Evolutionary conservation across 345 rosid genomes (phyloP).

Genomic region (Cardiospermum halicacabum): DNA sequence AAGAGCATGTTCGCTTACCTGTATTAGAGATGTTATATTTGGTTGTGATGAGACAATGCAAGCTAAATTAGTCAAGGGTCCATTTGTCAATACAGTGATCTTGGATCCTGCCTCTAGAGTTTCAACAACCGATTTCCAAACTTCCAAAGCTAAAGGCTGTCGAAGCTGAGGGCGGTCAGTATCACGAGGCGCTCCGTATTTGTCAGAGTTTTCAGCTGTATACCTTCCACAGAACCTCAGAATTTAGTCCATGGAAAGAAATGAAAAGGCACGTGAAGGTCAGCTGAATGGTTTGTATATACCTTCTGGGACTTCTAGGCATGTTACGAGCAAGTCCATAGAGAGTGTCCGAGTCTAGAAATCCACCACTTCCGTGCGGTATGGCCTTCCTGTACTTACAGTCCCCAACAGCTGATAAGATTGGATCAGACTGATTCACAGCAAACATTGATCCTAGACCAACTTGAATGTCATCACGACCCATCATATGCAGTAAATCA

Average conservation of each 20-base stretch:
- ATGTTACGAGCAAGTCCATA: conserved; percentile 77
- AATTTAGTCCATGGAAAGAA: conserved; percentile 9
- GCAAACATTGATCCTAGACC: conserved; percentile 75
- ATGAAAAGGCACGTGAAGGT: too few relatives aligned
- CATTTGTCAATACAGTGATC: conserved; percentile 68
- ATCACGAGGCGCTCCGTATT: conserved; percentile 62
- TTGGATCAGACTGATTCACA: conserved; percentile 58
- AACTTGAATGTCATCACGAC: conserved; percentile 86
- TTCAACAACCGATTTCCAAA: conserved; percentile 50
- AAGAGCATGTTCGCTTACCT: conserved; percentile 34
- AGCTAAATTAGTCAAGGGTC: conserved; percentile 82
- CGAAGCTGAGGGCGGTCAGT: conserved; percentile 67
- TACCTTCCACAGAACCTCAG: conserved; percentile 37
- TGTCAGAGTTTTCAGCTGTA: conserved; percentile 66
- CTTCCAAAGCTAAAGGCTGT: conserved; percentile 67
- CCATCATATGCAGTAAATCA: conserved; percentile 96
- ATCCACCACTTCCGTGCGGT: conserved; percentile 84
- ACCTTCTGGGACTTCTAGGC: conserved; percentile 91
- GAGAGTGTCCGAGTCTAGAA: conserved; percentile 84
- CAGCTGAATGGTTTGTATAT: too few relatives aligned
- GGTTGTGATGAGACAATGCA: conserved; percentile 41
- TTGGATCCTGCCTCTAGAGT: conserved; percentile 40
- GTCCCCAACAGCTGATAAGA: conserved; percentile 50
- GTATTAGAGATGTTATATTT: conserved; percentile 38
- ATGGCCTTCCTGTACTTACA: conserved; percentile 69